Evolutionary conservation across 1,284 basidiomycete species (phyloP), one percentile per base, ranked within the genome.

Genomic region (Rhodotorula sp.): DNA sequence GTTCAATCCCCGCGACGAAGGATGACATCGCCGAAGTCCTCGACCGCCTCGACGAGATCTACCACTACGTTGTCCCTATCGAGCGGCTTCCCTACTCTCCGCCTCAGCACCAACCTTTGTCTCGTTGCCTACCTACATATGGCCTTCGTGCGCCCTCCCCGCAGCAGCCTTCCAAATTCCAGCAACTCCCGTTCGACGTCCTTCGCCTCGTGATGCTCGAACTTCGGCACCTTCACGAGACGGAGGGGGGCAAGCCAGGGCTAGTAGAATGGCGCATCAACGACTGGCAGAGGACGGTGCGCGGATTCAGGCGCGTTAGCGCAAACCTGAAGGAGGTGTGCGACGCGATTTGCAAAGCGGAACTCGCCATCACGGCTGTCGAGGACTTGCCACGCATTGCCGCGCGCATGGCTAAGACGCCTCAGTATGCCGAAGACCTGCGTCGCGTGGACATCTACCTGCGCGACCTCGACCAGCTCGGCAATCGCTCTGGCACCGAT

Each of bases 201-300:
- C 26, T 71, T 51, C 30, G 50, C 51, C 59, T 71, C 50, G 55
- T 71, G 51, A n/a, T 71, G 20, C 26, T 37, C 5, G 53, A 71
- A 18, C 63, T 71, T 8, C 47, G 57, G 18, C 30, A 26, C 22
- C 22, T 67, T 5, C 56, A 46, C 53, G 52, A 30, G 34, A 28
- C 44, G 16, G 6, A 40, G 10, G 30, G 47, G 9, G 30, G 11
- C 18, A 58, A 60, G 26, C 9, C 8, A 15, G 26, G 22, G 46
- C 26, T 18, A 28, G 4, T 4, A 11, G 18, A 26, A 0, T 30
- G 28, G 34, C 24, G 52, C 30, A 54, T 52, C 13, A n/a, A 24
- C 10, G 10, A 10, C n/a, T 58, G 50, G 31, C 54, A 46, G 57
- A 44, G 26, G 28, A 10, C 48, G 10, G 20, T 48, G 5, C 11